Conservation (phyloP, 768 basidiomycete genomes). For the Naganishia vishniacii region DNA sequence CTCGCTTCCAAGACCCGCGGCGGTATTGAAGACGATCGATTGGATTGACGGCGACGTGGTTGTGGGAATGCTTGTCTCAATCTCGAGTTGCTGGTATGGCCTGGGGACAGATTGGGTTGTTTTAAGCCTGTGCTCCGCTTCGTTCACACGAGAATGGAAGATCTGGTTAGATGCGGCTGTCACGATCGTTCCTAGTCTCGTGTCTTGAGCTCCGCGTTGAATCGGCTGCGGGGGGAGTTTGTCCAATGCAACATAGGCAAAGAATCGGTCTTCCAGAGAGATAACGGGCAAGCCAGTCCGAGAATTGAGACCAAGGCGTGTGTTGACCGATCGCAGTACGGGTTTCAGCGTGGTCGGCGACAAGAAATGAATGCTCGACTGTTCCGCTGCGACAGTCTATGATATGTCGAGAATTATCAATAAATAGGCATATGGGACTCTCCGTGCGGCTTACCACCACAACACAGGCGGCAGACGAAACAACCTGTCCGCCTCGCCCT, state of each 20-base stretch:
- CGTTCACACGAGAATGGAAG: neutral
- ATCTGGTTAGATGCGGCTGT: constrained; percentile 16
- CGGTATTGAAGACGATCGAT: constrained; percentile 21
- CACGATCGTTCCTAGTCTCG: constrained; percentile 14
- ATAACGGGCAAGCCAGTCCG: constrained; percentile 25
- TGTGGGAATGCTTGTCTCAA: no score
- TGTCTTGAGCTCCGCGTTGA: constrained; percentile 5
- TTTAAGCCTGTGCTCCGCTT: neutral
- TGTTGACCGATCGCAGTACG: neutral
- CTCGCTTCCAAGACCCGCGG: constrained; percentile 24
- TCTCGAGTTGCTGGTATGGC: no score
- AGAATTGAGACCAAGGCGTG: constrained; percentile 20
- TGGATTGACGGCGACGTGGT: constrained; percentile 20
- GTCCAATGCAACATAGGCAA: constrained; percentile 19
- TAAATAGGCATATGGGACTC: neutral
- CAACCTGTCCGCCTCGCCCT: neutral
- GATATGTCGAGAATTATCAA: neutral
- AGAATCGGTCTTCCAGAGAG: constrained; percentile 9
- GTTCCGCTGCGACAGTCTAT: constrained; percentile 3
- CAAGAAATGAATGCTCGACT: constrained; percentile 11
- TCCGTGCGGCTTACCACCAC: neutral
- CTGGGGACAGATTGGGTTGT: no score
- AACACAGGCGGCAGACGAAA: neutral
- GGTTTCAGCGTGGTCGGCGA: constrained; percentile 9
- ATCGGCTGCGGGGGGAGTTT: neutral